Base-by-base conservation (phyloP, 1,139 yeast species). In the Kluyveromyces sp. region DNA sequence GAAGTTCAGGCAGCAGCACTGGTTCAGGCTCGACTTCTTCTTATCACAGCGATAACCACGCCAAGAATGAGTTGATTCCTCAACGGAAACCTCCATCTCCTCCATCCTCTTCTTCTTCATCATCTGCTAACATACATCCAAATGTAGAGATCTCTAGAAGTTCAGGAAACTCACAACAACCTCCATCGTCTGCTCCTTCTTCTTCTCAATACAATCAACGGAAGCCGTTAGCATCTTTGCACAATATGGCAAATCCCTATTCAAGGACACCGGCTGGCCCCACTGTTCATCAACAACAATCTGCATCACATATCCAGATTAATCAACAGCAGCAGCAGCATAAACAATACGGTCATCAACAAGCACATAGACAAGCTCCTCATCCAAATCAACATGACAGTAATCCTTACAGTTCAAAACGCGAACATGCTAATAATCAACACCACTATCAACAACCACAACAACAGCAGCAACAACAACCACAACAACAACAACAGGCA, bases 41-140 rank as follows among this genome's bases (percentile, higher is more conserved):
- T 25, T 28, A n/a, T 28, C 38, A 29, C 10, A 26, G 15, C n/a
- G n/a, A 37, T n/a, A 39, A 15, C 28, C 27, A 27, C 8, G 8
- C 26, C 10, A 41, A 41, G 34, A 47, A 51, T 15, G 63, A 67
- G 37, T 53, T 70, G 50, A 57, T 70, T 25, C 78, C 79, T 15
- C 66, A 66, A 55, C 69, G 79, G 54, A 69, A 68, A 48, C 76
- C 78, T 1, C 76, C 78, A 10, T 66, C 73, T 4, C 74, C 76
- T 7, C 75, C 77, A 7, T 39, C 49, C 10, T 41, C 48, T 32
- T 43, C 50, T 4, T 39, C 32, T 25, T 8, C 26, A n/a, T 26
- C 42, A 4, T 32, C 42, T 15, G 21, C 34, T 2, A 33, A 39
- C 29, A 34, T 39, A 15, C 50, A 41, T 31, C 52, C 50, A 15